Percentiles rank a stretch among this genome's conserved stretches.
Evolutionary conservation across 1,284 basidiomycete genomes (phyloP).

Genomic region (Tylopilus sp.): DNA sequence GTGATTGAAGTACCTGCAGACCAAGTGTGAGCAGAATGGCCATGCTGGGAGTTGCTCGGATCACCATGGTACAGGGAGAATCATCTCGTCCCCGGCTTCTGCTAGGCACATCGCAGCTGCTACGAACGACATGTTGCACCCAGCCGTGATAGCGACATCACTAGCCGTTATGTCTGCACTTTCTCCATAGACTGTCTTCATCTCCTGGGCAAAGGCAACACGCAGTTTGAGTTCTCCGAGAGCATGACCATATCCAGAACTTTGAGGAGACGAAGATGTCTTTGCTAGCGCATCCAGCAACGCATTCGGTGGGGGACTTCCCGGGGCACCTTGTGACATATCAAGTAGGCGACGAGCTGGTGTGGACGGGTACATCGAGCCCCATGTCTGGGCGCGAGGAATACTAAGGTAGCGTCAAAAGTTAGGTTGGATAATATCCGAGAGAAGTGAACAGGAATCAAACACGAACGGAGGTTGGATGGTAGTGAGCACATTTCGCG

Average conservation of each 20-base stretch:
- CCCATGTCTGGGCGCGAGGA: slow-evolving; percentile 69
- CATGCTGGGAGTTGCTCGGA: slow-evolving; percentile 5
- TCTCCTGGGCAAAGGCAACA: slow-evolving; percentile 59
- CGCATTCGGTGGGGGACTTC: slow-evolving; percentile 53
- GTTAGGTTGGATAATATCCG: no score
- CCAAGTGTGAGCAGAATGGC: slow-evolving; percentile 10
- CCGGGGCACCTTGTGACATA: slow-evolving; percentile 77
- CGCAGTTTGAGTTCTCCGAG: slow-evolving; percentile 62
- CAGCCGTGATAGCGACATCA: slow-evolving; percentile 63
- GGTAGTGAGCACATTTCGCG: slow-evolving; percentile 38
- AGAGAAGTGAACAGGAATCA: background rate
- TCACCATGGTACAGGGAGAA: slow-evolving; percentile 78
- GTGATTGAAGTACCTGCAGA: slow-evolving; percentile 71
- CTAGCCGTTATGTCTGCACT: slow-evolving; percentile 46
- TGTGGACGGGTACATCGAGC: slow-evolving; percentile 43
- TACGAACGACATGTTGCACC: slow-evolving; percentile 71
- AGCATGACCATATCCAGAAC: slow-evolving; percentile 62
- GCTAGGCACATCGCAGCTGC: slow-evolving; percentile 64
- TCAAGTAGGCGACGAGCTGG: slow-evolving; percentile 56
- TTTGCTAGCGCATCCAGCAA: slow-evolving; percentile 52
- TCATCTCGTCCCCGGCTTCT: slow-evolving; percentile 69
- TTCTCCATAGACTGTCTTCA: slow-evolving; percentile 58
- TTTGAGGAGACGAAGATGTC: slow-evolving; percentile 45
- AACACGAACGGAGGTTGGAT: slow-evolving; percentile 40
- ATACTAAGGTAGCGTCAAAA: slow-evolving; percentile 45